Evolutionary conservation across 257 asterid genomes (phyloP).

Genomic region (Rhazya stricta): DNA sequence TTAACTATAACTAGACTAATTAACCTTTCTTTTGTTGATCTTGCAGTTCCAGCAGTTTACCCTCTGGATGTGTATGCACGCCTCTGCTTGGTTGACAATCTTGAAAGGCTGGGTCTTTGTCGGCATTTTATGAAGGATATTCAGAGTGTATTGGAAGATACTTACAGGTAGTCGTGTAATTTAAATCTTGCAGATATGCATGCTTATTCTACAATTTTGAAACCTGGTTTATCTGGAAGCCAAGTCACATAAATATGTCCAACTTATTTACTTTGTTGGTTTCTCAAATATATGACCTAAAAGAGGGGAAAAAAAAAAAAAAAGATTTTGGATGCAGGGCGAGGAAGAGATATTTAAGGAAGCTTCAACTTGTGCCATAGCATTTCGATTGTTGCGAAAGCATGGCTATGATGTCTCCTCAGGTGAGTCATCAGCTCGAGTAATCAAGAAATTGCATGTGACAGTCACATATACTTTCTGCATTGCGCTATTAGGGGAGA

Average conservation of each 20-base stretch:
- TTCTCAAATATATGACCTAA: not conserved
- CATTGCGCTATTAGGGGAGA: not conserved
- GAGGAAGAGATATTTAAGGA: slow-evolving; percentile 76
- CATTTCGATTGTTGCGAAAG: slow-evolving; percentile 63
- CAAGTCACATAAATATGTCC: not conserved
- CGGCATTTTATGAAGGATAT: slow-evolving; percentile 58
- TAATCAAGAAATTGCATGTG: not conserved
- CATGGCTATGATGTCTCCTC: slow-evolving; percentile 67
- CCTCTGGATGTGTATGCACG: slow-evolving; percentile 53
- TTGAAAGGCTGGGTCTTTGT: slow-evolving; percentile 69
- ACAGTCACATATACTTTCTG: not conserved
- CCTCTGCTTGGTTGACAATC: slow-evolving; percentile 55
- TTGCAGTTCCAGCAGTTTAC: slow-evolving; percentile 68
- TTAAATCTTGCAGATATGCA: not conserved
- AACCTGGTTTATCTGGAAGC: not conserved
- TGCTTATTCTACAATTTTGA: not conserved
- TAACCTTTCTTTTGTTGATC: slow-evolving; percentile 10
- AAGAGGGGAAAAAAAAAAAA: slow-evolving; percentile 5
- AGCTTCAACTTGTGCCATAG: slow-evolving; percentile 69
- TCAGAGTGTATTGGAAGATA: slow-evolving; percentile 51
- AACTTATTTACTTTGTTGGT: not conserved
- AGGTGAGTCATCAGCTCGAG: slow-evolving; percentile 38
- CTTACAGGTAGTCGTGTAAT: slow-evolving; percentile 49
- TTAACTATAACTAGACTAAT: not conserved
- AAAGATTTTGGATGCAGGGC: slow-evolving; percentile 80